Base-by-base conservation (phyloP, 139 green algal species). In the Chlamydomonas sphaeroides region DNA sequence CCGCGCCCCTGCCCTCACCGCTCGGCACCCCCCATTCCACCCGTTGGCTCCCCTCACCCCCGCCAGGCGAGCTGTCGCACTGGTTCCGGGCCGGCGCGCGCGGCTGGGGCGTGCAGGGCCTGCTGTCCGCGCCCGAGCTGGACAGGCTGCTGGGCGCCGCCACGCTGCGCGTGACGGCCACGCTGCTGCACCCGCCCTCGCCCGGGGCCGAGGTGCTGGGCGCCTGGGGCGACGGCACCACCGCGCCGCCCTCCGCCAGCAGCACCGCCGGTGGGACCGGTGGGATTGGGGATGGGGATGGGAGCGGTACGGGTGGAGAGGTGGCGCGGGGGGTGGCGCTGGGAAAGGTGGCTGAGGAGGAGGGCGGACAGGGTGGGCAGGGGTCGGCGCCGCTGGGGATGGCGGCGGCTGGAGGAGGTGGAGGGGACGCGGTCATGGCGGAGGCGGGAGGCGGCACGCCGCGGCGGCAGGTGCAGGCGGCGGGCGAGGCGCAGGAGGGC, bases 41-140 rank as follows among this genome's bases (percentile, higher is more conserved):
- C n/a, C n/a, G n/a, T n/a, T n/a, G n/a, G n/a, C n/a, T n/a, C n/a
- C n/a, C n/a, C n/a, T n/a, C n/a, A 0, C 56, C 28, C 38, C 30
- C 23, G 7, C 2, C 74, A 80, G 74, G 74, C 38, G 74, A 80
- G 59, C 57, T 80, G 30, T 80, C 59, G 4, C 74, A 80, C 61
- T 38, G 70, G 18, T 80, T 80, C 57, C 39, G 39, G 0, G 1
- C 39, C 18, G 59, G 74, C 17, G 14, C 45, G 0, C 74, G 59
- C 18, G 74, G 74, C 59, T 80, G 74, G 74, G 74, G 74, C 32
- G 59, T 80, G 28, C 74, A 70, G 38, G 59, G 30, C n/a, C 59
- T 80, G 74, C 59, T 80, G 38, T 80, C 74, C 0, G 74, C 59
- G 15, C 20, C 39, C 3, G 59, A 80, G 57, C 74, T 80, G 74